phyloP scores from a whole-genome alignment of 2,329 filamentous ascomycete genomes.

The Akanthomyces lecanii region DNA sequence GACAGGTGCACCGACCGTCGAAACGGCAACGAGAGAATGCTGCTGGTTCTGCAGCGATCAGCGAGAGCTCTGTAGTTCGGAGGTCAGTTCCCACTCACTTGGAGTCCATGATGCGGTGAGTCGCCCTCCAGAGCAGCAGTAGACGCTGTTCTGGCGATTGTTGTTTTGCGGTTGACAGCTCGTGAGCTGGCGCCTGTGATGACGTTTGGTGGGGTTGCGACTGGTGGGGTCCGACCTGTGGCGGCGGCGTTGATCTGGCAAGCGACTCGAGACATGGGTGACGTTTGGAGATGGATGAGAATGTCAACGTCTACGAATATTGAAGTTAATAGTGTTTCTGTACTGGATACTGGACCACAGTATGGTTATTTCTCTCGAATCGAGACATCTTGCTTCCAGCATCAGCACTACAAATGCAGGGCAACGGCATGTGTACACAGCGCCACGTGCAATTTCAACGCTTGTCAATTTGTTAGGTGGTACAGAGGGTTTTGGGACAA shows the following conservation, averaged over 20 bases:
- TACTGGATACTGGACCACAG: too few relatives aligned
- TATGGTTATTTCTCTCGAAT: too few relatives aligned
- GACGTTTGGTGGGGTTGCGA: slow-evolving; percentile 15
- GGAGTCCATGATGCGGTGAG: slow-evolving; percentile 7
- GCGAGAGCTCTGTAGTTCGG: neutral
- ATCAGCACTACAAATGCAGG: too few relatives aligned
- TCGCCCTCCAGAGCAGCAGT: slow-evolving; percentile 7
- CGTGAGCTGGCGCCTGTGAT: neutral
- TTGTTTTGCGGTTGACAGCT: slow-evolving; percentile 6
- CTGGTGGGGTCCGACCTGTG: slow-evolving; percentile 2
- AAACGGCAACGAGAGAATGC: slow-evolving; percentile 78
- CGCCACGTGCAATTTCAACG: too few relatives aligned
- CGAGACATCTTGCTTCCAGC: too few relatives aligned
- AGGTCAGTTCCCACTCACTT: neutral
- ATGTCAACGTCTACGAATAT: too few relatives aligned
- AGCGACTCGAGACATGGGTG: too few relatives aligned
- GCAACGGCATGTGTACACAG: too few relatives aligned
- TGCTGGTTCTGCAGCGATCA: slow-evolving; percentile 33
- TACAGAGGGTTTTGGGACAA: too few relatives aligned
- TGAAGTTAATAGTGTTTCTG: too few relatives aligned
- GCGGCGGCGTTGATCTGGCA: neutral
- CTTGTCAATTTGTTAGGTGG: too few relatives aligned
- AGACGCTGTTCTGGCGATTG: slow-evolving; percentile 1
- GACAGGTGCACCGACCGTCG: slow-evolving; percentile 76
- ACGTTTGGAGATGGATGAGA: too few relatives aligned